Evolutionary conservation across 495 filamentous ascomycete genomes (phyloP).

Genomic region (Aspergillus diversus): DNA sequence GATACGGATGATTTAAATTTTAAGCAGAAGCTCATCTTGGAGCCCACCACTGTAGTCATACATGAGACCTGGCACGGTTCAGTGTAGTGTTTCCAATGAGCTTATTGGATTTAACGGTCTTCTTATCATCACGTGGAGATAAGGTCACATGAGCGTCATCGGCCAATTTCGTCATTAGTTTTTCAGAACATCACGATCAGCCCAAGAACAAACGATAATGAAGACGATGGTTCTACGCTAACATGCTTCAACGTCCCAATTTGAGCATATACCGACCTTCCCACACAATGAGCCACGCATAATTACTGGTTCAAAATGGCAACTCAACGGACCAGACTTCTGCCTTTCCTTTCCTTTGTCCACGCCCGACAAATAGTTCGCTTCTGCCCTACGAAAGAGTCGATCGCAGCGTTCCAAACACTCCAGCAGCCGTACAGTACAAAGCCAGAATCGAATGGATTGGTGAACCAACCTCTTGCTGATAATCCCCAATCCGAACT

Average conservation of each 20-base stretch:
- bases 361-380: conserved; percentile 38
- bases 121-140: conserved; percentile 21
- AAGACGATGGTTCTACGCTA: background rate
- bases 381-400: conserved; percentile 31
- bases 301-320: conserved; percentile 26
- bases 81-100: no score
- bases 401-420: conserved; percentile 27
- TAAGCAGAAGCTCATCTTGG: no score
- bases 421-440: conserved; percentile 41
- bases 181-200: background rate
- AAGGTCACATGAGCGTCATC: conserved; percentile 15
- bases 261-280: background rate
- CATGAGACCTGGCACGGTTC: no score
- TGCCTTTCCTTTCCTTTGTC: conserved; percentile 20
- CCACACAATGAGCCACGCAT: conserved; percentile 25
- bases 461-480: conserved; percentile 14
- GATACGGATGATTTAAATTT: no score
- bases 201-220: background rate
- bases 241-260: background rate
- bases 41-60: no score
- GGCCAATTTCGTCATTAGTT: conserved; percentile 10
- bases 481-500: conserved; percentile 33
- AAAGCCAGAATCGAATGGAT: conserved; percentile 24
- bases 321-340: conserved; percentile 30
- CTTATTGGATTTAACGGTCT: no score